Percentiles rank a stretch among this genome's conserved stretches.
phyloP scores from a whole-genome alignment of 2,329 filamentous ascomycete species.

The Ambrosiella xylebori region DNA sequence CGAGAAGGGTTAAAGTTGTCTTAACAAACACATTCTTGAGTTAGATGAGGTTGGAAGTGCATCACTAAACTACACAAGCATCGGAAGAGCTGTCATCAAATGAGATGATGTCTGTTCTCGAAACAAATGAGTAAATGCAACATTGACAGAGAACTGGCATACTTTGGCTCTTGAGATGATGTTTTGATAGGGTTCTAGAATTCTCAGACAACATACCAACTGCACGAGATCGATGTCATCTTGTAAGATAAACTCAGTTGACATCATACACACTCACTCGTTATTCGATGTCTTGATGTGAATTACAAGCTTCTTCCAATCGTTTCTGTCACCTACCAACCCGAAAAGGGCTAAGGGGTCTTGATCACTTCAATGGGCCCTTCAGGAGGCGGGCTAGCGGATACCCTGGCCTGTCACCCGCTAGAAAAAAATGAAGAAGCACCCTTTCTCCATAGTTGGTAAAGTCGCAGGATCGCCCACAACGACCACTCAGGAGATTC shows the following conservation, averaged over 20 bases:
- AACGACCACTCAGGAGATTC: too few relatives aligned
- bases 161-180: neutral
- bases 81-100: neutral
- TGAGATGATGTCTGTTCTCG: neutral
- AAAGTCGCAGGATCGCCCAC: neutral
- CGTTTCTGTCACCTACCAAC: neutral
- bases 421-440: neutral
- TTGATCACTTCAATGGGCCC: slow-evolving; percentile 4
- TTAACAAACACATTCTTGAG: too few relatives aligned
- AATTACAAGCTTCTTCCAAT: neutral
- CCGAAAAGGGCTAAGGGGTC: slow-evolving; percentile 10
- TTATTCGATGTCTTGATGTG: neutral
- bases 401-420: neutral
- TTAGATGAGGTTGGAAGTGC: neutral
- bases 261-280: too few relatives aligned
- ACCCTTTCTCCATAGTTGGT: neutral
- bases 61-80: neutral
- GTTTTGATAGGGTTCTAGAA: neutral
- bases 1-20: neutral
- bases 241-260: too few relatives aligned
- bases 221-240: too few relatives aligned
- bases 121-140: neutral
- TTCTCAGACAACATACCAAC: too few relatives aligned
- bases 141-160: neutral
- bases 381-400: slow-evolving; percentile 1